Percentiles rank a stretch among this genome's conserved stretches.
These are phyloP conservation scores for Lepiota venenata DNA, from an alignment of 768 basidiomycete genomes.

Conservation along the genomic window DNA sequence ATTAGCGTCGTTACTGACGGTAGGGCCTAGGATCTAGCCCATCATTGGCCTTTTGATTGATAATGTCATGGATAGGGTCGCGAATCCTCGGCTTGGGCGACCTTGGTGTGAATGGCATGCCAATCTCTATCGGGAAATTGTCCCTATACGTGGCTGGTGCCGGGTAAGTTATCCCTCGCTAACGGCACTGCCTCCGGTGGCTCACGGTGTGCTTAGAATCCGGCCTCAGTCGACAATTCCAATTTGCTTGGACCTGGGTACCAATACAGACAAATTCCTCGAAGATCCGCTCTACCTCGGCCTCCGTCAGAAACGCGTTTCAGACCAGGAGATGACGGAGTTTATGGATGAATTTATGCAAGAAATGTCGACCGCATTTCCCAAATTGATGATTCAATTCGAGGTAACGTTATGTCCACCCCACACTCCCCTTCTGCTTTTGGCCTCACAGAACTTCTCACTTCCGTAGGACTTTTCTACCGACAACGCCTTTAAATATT, in stretches of 20 bases:
- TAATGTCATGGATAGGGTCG: conserved; percentile 46
- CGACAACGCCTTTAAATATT: conserved; percentile 86
- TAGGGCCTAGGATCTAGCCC: conserved; percentile 13
- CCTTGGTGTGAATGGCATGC: conserved; percentile 82
- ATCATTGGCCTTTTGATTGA: conserved; percentile 19
- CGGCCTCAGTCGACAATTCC: conserved; percentile 78
- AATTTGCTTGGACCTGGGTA: conserved; percentile 86
- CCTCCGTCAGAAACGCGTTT: conserved; percentile 64
- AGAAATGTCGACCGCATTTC: conserved; percentile 72
- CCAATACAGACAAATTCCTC: conserved; percentile 76
- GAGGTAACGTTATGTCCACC: conserved; percentile 41
- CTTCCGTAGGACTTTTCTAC: conserved; percentile 78
- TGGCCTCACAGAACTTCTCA: neutral
- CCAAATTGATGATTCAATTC: conserved; percentile 83
- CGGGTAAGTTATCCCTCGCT: conserved; percentile 47
- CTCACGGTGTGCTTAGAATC: conserved; percentile 40
- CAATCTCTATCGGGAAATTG: conserved; percentile 90
- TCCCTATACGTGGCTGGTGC: conserved; percentile 89
- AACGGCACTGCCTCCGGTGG: neutral
- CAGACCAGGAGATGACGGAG: conserved; percentile 61
- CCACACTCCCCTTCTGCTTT: neutral
- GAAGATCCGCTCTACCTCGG: conserved; percentile 92
- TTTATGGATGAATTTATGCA: conserved; percentile 96
- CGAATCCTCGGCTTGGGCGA: conserved; percentile 89
- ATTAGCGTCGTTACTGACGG: conserved; percentile 95